These are phyloP conservation scores for Plectosphaerella plurivora DNA, from an alignment of 2,329 filamentous ascomycete species.

Conservation along the genomic window DNA sequence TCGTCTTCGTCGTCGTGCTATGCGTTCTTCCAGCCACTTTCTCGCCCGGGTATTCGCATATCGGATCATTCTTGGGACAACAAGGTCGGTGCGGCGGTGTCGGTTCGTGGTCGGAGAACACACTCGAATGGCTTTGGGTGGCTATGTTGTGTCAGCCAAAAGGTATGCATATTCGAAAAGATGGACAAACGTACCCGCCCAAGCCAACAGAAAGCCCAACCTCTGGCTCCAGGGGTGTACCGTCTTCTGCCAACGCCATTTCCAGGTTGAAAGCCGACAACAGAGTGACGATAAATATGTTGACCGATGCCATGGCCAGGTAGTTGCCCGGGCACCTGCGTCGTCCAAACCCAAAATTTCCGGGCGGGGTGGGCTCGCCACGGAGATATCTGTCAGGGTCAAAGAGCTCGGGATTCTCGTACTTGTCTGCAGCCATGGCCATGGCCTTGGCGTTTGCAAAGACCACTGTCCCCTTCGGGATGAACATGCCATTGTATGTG, in stretches of 20 bases:
- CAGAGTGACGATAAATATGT: constrained; percentile 34
- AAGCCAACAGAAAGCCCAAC: constrained; percentile 10
- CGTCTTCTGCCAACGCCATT: constrained; percentile 25
- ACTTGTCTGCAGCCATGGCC: constrained; percentile 33
- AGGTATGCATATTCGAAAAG: not conserved
- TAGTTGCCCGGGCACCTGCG: constrained; percentile 45
- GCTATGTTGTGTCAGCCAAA: not conserved
- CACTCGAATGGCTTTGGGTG: constrained; percentile 1
- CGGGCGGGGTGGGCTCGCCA: constrained; percentile 40
- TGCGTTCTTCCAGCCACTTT: too few relatives aligned
- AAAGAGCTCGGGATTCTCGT: constrained; percentile 36
- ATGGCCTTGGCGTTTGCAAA: constrained; percentile 40
- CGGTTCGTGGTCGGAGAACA: not conserved
- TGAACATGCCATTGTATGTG: constrained; percentile 50
- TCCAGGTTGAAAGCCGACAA: constrained; percentile 31
- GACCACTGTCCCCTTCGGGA: constrained; percentile 47
- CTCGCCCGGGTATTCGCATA: too few relatives aligned
- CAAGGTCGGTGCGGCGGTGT: not conserved
- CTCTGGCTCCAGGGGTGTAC: constrained; percentile 15
- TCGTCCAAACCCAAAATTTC: constrained; percentile 48
- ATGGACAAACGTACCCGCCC: constrained; percentile 6
- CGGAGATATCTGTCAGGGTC: constrained; percentile 41
- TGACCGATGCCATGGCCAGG: constrained; percentile 41
- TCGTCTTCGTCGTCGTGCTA: too few relatives aligned
- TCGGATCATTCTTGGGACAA: too few relatives aligned